A percentile compares a stretch with the other conserved stretches of the same genome.
phyloP scores from a whole-genome alignment of 306 rosid species.

The Glycine latifolia region DNA sequence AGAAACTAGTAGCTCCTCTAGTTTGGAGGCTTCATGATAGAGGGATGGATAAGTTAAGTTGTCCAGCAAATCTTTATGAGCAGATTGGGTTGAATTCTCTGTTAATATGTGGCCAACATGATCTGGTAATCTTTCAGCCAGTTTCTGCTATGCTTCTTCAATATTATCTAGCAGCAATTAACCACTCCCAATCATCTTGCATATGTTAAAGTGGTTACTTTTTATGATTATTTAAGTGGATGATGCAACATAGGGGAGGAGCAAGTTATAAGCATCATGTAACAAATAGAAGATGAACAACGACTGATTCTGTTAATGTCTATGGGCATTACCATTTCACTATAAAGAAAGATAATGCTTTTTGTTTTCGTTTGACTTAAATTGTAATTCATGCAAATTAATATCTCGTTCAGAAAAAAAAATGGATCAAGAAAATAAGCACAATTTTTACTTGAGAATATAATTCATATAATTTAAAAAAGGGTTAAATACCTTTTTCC shows the following conservation, averaged over 20 bases:
- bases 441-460: not conserved
- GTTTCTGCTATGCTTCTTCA: not conserved
- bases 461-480: too few relatives aligned
- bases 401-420: not conserved
- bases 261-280: conserved; percentile 18
- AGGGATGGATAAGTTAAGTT: conserved; percentile 9
- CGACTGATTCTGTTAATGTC: not conserved
- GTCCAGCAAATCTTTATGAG: not conserved
- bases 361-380: not conserved
- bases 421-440: not conserved
- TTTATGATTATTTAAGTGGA: conserved; percentile 26
- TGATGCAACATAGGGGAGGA: conserved; percentile 28
- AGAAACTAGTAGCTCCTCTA: conserved; percentile 29
- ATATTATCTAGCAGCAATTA: not conserved
- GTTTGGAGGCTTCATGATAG: conserved; percentile 45
- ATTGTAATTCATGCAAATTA: not conserved
- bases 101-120: conserved; percentile 13
- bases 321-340: conserved; percentile 2
- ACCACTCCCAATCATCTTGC: conserved; percentile 20
- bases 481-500: too few relatives aligned
- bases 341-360: not conserved
- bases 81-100: conserved; percentile 14
- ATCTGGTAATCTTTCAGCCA: conserved; percentile 12
- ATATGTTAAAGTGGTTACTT: not conserved
- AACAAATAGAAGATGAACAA: conserved; percentile 27